A percentile compares a stretch with the other conserved stretches of the same genome.
Evolutionary conservation across 345 rosid species (phyloP).

Genomic region (Lepidium aucheri): DNA sequence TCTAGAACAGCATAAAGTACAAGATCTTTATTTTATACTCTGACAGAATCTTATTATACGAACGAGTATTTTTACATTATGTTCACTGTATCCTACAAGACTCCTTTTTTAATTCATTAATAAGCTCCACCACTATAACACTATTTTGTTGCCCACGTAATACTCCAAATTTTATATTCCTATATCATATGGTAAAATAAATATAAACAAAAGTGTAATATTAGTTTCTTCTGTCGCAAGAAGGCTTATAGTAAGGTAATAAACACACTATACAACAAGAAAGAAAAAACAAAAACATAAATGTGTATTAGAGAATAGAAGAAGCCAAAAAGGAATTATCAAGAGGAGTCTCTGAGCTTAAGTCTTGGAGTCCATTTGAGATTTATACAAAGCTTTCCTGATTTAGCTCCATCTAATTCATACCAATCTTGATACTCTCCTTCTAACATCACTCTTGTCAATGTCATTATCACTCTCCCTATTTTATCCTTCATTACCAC

Average conservation of each 20-base stretch:
- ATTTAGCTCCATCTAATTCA: slow-evolving; percentile 49
- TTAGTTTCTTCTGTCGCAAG: slow-evolving; percentile 7
- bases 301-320: neutral
- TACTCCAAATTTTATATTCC: too few species aligned
- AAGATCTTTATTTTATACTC: too few species aligned
- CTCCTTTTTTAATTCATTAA: too few species aligned
- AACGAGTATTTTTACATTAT: too few species aligned
- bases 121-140: too few species aligned
- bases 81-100: too few species aligned
- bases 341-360: slow-evolving; percentile 40
- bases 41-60: too few species aligned
- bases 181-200: too few species aligned
- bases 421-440: slow-evolving; percentile 61
- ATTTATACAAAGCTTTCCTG: slow-evolving; percentile 58
- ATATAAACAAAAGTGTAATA: too few species aligned
- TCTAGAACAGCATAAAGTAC: too few species aligned
- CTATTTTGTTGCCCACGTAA: too few species aligned
- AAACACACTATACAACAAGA: neutral
- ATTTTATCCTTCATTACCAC: slow-evolving; percentile 45
- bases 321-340: neutral
- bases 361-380: slow-evolving; percentile 77
- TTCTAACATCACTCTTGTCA: slow-evolving; percentile 69
- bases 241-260: neutral
- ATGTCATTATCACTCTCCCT: slow-evolving; percentile 79
- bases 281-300: neutral